Percentiles rank a stretch among this genome's conserved stretches.
Conservation (phyloP, 2,329 filamentous ascomycete species). For the Meredithiella fracta region DNA sequence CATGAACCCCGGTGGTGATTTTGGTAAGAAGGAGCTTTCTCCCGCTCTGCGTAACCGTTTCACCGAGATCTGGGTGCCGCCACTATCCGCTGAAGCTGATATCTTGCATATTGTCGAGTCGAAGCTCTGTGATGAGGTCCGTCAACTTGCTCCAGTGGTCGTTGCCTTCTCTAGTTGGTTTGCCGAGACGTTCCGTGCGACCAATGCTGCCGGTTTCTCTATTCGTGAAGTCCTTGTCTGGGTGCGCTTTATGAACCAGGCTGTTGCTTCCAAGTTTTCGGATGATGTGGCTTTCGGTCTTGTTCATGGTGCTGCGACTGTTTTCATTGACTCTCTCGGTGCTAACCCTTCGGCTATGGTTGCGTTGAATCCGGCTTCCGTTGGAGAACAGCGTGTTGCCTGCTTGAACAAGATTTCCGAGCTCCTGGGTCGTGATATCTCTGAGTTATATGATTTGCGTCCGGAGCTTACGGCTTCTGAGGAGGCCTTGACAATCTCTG, state of each 20-base stretch:
- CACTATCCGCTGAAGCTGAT: conserved; percentile 70
- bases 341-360: conserved; percentile 85
- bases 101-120: conserved; percentile 70
- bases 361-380: conserved; percentile 50
- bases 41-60: conserved; percentile 90
- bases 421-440: conserved; percentile 47
- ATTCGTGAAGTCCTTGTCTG: conserved; percentile 85
- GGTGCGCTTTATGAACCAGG: conserved; percentile 79
- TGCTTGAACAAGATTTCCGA: conserved; percentile 59
- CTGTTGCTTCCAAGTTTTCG: conserved; percentile 20
- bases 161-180: conserved; percentile 91
- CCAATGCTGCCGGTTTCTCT: conserved; percentile 39
- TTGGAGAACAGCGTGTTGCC: conserved; percentile 51
- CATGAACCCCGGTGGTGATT: conserved; percentile 98
- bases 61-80: conserved; percentile 96
- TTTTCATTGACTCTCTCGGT: conserved; percentile 88
- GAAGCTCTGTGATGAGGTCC: conserved; percentile 46
- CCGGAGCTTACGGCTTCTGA: conserved; percentile 42
- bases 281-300: conserved; percentile 30
- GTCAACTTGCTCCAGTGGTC: conserved; percentile 48
- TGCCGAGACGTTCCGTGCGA: conserved; percentile 52
- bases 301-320: conserved; percentile 81
- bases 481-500: conserved; percentile 46
- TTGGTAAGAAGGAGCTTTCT: conserved; percentile 93
- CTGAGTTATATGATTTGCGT: conserved; percentile 45